phyloP scores from a whole-genome alignment of 106 monocot species.

The Allium cepa region DNA sequence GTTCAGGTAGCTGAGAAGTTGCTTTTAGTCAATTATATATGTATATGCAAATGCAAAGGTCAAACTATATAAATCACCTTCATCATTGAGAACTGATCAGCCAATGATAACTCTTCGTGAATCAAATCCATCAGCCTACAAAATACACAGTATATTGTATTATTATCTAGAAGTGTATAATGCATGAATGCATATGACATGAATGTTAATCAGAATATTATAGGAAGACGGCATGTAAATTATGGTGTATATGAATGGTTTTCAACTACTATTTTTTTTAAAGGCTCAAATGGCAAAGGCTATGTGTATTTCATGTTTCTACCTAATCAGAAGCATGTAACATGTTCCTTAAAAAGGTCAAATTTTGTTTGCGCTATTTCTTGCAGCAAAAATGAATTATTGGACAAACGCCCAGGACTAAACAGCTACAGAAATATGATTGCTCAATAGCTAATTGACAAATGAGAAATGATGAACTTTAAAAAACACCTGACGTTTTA shows the following conservation, averaged over 20 bases:
- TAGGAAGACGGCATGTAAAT: background rate
- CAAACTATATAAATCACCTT: conserved; percentile 40
- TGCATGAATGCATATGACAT: background rate
- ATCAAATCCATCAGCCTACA: conserved; percentile 86
- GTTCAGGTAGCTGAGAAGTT: conserved; percentile 73
- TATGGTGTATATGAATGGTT: background rate
- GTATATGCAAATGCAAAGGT: background rate
- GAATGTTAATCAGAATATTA: background rate
- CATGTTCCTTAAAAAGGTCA: too few species aligned
- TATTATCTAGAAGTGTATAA: background rate
- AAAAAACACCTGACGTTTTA: too few species aligned
- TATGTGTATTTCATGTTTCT: too few species aligned
- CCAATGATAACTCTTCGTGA: conserved; percentile 74
- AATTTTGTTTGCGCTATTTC: too few species aligned
- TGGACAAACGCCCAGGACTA: too few species aligned
- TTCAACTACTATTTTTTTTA: too few species aligned
- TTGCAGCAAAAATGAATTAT: too few species aligned
- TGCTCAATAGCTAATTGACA: too few species aligned
- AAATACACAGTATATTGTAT: conserved; percentile 4
- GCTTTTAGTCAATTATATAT: conserved; percentile 7
- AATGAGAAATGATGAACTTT: too few species aligned
- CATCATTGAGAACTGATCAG: conserved; percentile 76
- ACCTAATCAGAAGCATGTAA: too few species aligned
- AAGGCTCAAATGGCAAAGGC: too few species aligned
- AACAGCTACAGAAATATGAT: too few species aligned